A percentile compares a stretch with the other conserved stretches of the same genome.
Evolutionary conservation across 768 basidiomycete species (phyloP).

Genomic region (Amyloporia xantha): DNA sequence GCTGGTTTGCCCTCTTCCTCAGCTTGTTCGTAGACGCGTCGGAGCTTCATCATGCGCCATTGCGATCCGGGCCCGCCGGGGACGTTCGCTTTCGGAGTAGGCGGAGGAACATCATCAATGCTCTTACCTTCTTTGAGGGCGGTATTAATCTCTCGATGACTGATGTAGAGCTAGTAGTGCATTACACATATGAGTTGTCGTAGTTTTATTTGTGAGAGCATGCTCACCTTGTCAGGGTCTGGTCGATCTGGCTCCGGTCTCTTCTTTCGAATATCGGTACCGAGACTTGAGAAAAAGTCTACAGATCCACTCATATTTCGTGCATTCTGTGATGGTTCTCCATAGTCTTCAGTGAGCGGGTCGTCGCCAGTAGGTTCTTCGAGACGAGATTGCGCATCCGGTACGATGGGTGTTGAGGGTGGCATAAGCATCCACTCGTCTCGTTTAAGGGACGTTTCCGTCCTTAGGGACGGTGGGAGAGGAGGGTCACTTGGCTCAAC

Average conservation of each 20-base stretch:
- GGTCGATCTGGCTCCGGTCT: conserved; percentile 51
- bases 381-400: conserved; percentile 10
- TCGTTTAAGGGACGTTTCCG: conserved; percentile 50
- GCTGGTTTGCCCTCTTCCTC: conserved; percentile 72
- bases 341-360: conserved; percentile 60
- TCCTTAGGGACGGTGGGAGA: conserved; percentile 37
- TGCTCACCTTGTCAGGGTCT: conserved; percentile 65
- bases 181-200: neutral
- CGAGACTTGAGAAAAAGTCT: conserved; percentile 89
- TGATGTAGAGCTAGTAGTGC: conserved; percentile 48
- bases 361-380: conserved; percentile 32
- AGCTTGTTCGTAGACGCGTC: conserved; percentile 82
- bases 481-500: conserved; percentile 36
- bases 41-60: conserved; percentile 98
- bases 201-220: neutral
- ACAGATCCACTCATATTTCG: conserved; percentile 52
- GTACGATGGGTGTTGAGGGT: conserved; percentile 24
- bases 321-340: conserved; percentile 37
- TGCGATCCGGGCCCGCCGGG: conserved; percentile 91
- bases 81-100: conserved; percentile 42
- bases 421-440: conserved; percentile 87
- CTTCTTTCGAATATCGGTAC: conserved; percentile 66
- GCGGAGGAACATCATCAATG: conserved; percentile 33
- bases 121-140: conserved; percentile 41
- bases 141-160: conserved; percentile 56